Evolutionary conservation across 768 basidiomycete species (phyloP).

Genomic region (Aureoboletus auriporus): DNA sequence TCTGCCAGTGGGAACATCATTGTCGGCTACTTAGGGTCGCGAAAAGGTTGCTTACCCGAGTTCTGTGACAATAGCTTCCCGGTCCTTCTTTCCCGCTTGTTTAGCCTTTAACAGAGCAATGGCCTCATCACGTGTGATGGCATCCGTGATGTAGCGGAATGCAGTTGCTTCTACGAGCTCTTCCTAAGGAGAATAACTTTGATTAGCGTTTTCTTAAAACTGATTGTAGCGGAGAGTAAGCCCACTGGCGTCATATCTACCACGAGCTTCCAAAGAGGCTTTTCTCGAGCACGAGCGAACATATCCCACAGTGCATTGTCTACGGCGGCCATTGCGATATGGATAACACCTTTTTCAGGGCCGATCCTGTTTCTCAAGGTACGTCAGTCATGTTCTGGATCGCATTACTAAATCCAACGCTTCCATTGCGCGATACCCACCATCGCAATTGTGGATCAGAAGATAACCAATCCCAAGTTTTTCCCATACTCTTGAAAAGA

Average conservation of each 20-base stretch:
- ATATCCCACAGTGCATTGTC: slow-evolving; percentile 95
- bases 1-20: slow-evolving; percentile 37
- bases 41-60: slow-evolving; percentile 44
- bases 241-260: slow-evolving; percentile 81
- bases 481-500: slow-evolving; percentile 88
- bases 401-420: neutral
- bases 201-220: neutral
- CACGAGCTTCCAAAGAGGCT: slow-evolving; percentile 93
- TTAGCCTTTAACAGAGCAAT: slow-evolving; percentile 75
- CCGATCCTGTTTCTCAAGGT: slow-evolving; percentile 59
- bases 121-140: slow-evolving; percentile 88
- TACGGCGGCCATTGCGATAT: slow-evolving; percentile 84
- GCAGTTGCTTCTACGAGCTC: slow-evolving; percentile 72
- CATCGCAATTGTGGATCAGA: slow-evolving; percentile 90
- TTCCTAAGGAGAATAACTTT: slow-evolving; percentile 45
- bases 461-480: slow-evolving; percentile 82
- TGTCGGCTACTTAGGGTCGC: neutral
- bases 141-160: slow-evolving; percentile 91
- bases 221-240: neutral
- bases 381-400: neutral
- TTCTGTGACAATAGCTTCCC: slow-evolving; percentile 72
- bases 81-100: slow-evolving; percentile 69
- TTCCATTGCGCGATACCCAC: slow-evolving; percentile 33
- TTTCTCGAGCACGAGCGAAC: slow-evolving; percentile 72
- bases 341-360: slow-evolving; percentile 94